Evolutionary conservation across 768 basidiomycete genomes (phyloP).

Genomic region (Lentinula guzmanii): DNA sequence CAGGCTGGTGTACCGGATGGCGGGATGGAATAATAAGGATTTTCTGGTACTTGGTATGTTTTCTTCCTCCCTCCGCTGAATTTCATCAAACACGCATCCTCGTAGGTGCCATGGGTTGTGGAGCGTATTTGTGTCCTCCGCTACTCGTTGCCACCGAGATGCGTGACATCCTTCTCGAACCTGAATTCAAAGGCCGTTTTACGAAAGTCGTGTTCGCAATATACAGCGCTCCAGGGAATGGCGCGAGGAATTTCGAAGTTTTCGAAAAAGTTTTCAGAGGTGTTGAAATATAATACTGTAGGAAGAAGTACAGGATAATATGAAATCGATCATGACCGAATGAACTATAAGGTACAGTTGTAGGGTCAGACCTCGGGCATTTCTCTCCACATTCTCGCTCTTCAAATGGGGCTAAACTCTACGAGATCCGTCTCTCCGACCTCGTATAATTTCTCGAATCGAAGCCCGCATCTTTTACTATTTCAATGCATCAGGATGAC

Average conservation of each 20-base stretch:
- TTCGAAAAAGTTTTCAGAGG: conserved; percentile 30
- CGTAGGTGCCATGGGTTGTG: conserved; percentile 30
- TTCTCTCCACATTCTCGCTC: not conserved
- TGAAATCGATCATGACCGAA: not conserved
- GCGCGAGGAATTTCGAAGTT: conserved; percentile 28
- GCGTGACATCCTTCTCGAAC: conserved; percentile 31
- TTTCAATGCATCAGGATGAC: not conserved
- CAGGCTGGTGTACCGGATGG: conserved; percentile 36
- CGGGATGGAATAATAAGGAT: conserved; percentile 27
- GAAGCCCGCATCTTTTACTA: conserved; percentile 19
- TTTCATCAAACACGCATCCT: not conserved
- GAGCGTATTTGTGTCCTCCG: conserved; percentile 36
- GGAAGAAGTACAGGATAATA: not conserved
- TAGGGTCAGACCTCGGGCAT: not conserved
- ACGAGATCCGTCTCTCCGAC: conserved; percentile 26
- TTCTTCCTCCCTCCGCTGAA: not conserved
- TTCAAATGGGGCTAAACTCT: conserved; percentile 19
- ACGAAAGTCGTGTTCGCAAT: conserved; percentile 34
- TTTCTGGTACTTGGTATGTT: conserved; percentile 32
- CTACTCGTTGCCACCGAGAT: conserved; percentile 33
- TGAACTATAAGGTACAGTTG: not conserved
- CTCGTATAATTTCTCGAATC: conserved; percentile 32
- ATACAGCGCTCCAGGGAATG: conserved; percentile 24
- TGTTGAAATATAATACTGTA: conserved; percentile 8
- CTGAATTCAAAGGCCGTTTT: conserved; percentile 39